Evolutionary conservation across 441 rosid species (phyloP).

Genomic region (Mallotus japonicus): DNA sequence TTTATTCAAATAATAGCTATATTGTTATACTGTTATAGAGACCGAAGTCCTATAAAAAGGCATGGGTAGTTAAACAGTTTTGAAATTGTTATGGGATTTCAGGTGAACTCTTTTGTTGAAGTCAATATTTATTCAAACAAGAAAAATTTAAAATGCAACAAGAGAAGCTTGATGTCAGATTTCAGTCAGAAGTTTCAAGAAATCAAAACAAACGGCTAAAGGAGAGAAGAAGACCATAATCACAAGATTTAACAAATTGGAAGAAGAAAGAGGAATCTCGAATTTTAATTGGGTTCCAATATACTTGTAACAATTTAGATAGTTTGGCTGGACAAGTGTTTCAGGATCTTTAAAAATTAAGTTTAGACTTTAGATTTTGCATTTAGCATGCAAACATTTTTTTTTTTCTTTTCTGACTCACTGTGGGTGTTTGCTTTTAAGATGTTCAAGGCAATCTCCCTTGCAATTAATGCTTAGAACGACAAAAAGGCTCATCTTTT

Average conservation of each 20-base stretch:
- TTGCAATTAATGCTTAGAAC: too few relatives aligned
- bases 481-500: neutral
- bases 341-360: neutral
- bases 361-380: neutral
- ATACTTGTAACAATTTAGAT: neutral
- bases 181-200: neutral
- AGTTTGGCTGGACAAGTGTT: neutral
- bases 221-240: neutral
- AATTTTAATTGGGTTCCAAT: neutral
- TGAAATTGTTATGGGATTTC: neutral
- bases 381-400: neutral
- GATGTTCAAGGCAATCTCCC: neutral
- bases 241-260: neutral
- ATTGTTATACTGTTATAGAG: neutral
- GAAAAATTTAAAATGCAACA: neutral
- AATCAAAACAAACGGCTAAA: neutral
- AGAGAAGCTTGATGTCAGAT: neutral
- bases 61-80: neutral
- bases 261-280: neutral
- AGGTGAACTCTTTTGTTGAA: neutral
- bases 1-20: neutral
- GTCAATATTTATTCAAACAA: neutral
- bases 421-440: neutral
- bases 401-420: neutral
- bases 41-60: neutral